Evolutionary conservation across 345 rosid species (phyloP).

Genomic region (Kernera saxatilis): DNA sequence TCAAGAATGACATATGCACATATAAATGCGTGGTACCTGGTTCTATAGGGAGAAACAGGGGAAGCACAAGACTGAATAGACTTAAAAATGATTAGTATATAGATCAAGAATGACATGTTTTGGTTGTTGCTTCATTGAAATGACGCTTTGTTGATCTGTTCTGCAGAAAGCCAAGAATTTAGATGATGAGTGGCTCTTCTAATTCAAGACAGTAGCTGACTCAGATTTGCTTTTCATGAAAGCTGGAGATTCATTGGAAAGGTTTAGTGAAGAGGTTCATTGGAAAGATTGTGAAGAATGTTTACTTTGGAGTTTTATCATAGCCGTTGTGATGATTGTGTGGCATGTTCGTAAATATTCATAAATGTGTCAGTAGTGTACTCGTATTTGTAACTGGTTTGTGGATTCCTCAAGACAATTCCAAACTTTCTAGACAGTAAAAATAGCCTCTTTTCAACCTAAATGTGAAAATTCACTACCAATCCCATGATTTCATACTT

Average conservation of each 20-base stretch:
- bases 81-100: not conserved
- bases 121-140: not conserved
- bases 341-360: slow-evolving; percentile 26
- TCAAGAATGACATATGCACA: not conserved
- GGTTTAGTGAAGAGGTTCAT: slow-evolving; percentile 8
- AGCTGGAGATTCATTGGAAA: slow-evolving; percentile 16
- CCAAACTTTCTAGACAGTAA: not conserved
- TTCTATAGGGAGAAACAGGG: not conserved
- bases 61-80: not conserved
- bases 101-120: not conserved
- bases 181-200: slow-evolving; percentile 7
- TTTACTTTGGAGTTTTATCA: not conserved
- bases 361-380: slow-evolving; percentile 12
- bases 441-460: not conserved
- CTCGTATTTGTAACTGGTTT: not conserved
- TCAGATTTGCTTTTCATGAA: slow-evolving; percentile 11
- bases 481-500: not conserved
- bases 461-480: not conserved
- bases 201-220: slow-evolving; percentile 6
- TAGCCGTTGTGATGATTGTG: slow-evolving; percentile 28
- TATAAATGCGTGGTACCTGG: not conserved
- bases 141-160: not conserved
- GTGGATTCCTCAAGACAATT: slow-evolving; percentile 11
- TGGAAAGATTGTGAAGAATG: slow-evolving; percentile 10
- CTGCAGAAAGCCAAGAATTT: slow-evolving; percentile 13